phyloP scores from a whole-genome alignment of 805 yeast genomes.

The Kuraishia cidri region DNA sequence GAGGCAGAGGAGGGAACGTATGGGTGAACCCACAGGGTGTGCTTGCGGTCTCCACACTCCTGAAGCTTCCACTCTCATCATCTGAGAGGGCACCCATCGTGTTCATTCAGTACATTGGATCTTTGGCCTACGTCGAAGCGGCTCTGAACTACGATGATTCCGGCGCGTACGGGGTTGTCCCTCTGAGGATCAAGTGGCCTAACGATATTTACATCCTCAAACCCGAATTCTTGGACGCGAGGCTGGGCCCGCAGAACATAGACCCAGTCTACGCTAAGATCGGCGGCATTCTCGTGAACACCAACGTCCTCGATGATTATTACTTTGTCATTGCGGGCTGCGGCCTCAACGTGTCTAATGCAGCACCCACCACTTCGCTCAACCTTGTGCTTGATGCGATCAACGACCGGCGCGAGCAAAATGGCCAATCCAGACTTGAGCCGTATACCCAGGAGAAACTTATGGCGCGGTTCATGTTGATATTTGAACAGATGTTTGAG shows the following conservation, averaged over 20 bases:
- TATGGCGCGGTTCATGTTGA: constrained; percentile 59
- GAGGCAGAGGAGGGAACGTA: constrained; percentile 90
- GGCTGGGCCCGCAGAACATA: constrained; percentile 11
- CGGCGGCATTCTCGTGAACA: constrained; percentile 79
- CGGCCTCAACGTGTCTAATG: constrained; percentile 77
- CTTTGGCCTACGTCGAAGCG: constrained; percentile 78
- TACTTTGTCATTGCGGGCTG: constrained; percentile 75
- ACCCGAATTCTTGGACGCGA: constrained; percentile 43
- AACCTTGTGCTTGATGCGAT: constrained; percentile 57
- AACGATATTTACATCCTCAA: constrained; percentile 77
- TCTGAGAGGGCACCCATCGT: constrained; percentile 49
- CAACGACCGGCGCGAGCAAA: constrained; percentile 37
- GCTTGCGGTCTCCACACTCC: constrained; percentile 67
- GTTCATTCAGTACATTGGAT: constrained; percentile 77
- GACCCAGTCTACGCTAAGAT: constrained; percentile 63
- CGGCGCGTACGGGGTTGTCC: constrained; percentile 63
- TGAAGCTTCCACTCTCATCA: constrained; percentile 43
- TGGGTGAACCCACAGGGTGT: constrained; percentile 97
- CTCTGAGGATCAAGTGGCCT: constrained; percentile 91
- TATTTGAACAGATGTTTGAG: constrained; percentile 53
- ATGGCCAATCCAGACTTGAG: constrained; percentile 22
- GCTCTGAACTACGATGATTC: constrained; percentile 41
- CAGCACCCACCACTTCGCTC: constrained; percentile 89
- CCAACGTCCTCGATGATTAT: constrained; percentile 50
- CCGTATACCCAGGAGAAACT: constrained; percentile 32